Conservation (phyloP, 2,329 filamentous ascomycete species). For the Fusarium keratoplasticum region DNA sequence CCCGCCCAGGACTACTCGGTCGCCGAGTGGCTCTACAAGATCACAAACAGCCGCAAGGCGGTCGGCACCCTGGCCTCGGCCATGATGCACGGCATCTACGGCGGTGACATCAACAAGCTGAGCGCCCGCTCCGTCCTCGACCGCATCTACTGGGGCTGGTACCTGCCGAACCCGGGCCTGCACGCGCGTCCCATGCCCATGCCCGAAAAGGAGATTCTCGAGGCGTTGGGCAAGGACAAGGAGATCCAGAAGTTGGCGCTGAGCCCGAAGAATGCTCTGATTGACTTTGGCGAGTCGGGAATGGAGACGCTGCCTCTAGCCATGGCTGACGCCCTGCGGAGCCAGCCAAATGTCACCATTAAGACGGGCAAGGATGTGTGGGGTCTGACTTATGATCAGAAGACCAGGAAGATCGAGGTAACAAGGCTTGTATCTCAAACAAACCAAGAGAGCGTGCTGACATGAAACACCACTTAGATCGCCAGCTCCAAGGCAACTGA, state of each 20-base stretch:
- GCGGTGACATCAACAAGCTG: constrained; percentile 85
- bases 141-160: constrained; percentile 47
- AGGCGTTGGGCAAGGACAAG: constrained; percentile 43
- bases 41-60: constrained; percentile 51
- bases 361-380: constrained; percentile 61
- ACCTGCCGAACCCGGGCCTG: constrained; percentile 43
- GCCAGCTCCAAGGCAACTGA: constrained; percentile 17
- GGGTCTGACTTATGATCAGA: constrained; percentile 55
- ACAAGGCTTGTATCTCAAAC: constrained; percentile 3
- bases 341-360: constrained; percentile 70
- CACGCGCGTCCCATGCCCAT: constrained; percentile 57
- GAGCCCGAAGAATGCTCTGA: constrained; percentile 45
- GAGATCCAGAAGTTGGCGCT: constrained; percentile 48
- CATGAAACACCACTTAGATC: constrained; percentile 19
- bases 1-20: constrained; percentile 50
- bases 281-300: constrained; percentile 63
- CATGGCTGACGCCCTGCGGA: constrained; percentile 62
- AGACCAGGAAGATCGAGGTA: constrained; percentile 57
- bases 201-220: constrained; percentile 46
- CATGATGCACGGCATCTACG: constrained; percentile 88
- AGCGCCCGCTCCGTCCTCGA: constrained; percentile 73
- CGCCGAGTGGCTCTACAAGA: constrained; percentile 50
- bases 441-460: neutral
- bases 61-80: constrained; percentile 82
- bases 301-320: constrained; percentile 70